A percentile compares a stretch with the other conserved stretches of the same genome.
phyloP scores from a whole-genome alignment of 345 rosid genomes.

The Turritis glabra region DNA sequence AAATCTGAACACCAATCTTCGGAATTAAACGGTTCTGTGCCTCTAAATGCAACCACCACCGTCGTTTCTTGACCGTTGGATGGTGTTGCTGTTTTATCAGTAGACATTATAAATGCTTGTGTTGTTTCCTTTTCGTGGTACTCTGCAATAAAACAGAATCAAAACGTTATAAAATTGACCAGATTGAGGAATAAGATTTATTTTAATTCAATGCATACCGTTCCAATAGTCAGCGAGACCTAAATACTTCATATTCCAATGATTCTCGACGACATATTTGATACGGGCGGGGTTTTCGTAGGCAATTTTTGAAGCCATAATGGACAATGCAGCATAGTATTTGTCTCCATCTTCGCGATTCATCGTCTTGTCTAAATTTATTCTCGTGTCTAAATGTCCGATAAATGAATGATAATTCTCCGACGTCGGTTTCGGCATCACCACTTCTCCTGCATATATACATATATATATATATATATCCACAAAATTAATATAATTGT shows the following conservation, averaged over 20 bases:
- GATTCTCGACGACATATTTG: constrained; percentile 37
- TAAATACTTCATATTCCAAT: constrained; percentile 75
- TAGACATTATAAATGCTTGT: constrained; percentile 54
- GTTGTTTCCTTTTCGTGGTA: constrained; percentile 62
- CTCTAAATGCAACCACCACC: constrained; percentile 64
- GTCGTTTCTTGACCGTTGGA: constrained; percentile 44
- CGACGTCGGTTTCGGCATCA: constrained; percentile 47
- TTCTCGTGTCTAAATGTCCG: constrained; percentile 53
- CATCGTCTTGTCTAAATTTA: constrained; percentile 48
- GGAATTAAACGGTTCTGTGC: constrained; percentile 64
- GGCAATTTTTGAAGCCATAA: constrained; percentile 67
- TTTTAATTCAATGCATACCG: constrained; percentile 43
- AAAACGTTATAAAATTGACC: neutral
- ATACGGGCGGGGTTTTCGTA: constrained; percentile 66
- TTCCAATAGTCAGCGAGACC: constrained; percentile 65
- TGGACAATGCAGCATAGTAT: constrained; percentile 53
- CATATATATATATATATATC: too few species aligned
- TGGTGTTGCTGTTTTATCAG: constrained; percentile 19
- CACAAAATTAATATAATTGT: neutral
- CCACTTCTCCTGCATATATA: constrained; percentile 49
- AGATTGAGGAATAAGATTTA: neutral
- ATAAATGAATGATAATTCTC: constrained; percentile 45
- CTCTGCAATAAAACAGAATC: constrained; percentile 36
- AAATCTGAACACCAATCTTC: constrained; percentile 74
- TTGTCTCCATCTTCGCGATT: constrained; percentile 42